Evolutionary conservation across 257 asterid genomes (phyloP), one percentile per base, ranked within the genome.

Genomic region (Ligustrum vulgare): DNA sequence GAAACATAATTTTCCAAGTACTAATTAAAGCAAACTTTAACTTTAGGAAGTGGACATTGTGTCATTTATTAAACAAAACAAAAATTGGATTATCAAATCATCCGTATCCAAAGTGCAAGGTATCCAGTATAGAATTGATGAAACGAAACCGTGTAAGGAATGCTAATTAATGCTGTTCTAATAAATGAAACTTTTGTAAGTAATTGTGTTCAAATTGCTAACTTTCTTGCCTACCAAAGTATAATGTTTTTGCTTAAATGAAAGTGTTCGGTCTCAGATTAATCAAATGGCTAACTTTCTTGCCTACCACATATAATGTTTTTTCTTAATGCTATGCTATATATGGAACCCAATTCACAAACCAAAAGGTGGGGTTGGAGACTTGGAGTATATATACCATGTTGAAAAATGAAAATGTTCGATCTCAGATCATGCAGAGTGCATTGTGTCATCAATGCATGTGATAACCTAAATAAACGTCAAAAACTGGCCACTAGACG

Each of bases 61-160:
- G 64, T 54, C 74, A 20, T 67, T 62, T 74, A 72, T 22, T 60
- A 9, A 39, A 39, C 45, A 10, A 39, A 10, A 10, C 8, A 37
- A 54, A 72, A 22, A 16, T 58, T 32, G 70, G 68, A 36, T 56
- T 70, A 45, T 51, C 77, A 45, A 86, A 78, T 78, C 20, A 43
- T 70, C 39, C 66, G 67, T 5, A 60, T 25, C 34, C 67, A 8
- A 60, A 60, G 33, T 58, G 66, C 66, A 58, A 58, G 66, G 33
- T 22, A 23, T 0, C 63, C 10, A 54, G 63, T 3, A 20, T 80
- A 72, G 80, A 78, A 79, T 78, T 54, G 41, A 25, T 72, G 56
- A 81, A 81, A 74, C 85, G 77, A 83, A 87, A 75, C 87, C 79
- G 87, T 71, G 36, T 39, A 75, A 28, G 43, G 54, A 71, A 23